phyloP scores from a whole-genome alignment of 352 stramenopile species.

The Phytophthora meadii region DNA sequence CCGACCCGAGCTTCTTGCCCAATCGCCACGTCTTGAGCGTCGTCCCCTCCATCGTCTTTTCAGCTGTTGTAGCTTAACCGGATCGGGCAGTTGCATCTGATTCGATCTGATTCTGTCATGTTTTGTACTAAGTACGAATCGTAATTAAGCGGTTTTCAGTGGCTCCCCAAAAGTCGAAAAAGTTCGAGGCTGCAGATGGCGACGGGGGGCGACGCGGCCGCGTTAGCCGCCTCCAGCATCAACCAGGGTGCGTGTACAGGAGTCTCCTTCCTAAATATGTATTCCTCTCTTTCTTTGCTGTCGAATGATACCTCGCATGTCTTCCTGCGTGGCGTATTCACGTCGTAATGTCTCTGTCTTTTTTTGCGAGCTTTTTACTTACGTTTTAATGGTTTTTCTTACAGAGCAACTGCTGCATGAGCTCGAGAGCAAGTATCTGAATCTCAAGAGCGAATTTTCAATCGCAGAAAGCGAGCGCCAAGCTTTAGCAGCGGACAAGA shows the following conservation, averaged over 20 bases:
- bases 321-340: background rate
- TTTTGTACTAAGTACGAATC: no score
- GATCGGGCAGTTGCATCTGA: constrained; percentile 6
- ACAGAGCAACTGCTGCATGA: constrained; percentile 84
- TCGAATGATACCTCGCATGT: background rate
- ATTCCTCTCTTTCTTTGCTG: background rate
- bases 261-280: background rate
- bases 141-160: constrained; percentile 11
- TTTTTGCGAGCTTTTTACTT: constrained; percentile 11
- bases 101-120: no score
- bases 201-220: constrained; percentile 35
- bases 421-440: constrained; percentile 76
- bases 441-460: constrained; percentile 64
- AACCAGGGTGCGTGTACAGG: constrained; percentile 48
- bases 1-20: constrained; percentile 76
- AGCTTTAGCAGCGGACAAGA: constrained; percentile 51
- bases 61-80: background rate
- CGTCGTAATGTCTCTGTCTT: background rate
- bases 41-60: constrained; percentile 55
- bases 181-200: constrained; percentile 22
- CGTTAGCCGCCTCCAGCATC: constrained; percentile 44
- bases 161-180: constrained; percentile 19
- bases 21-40: constrained; percentile 86
- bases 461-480: constrained; percentile 67
- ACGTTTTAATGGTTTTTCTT: constrained; percentile 17